Evolutionary conservation across 2,329 filamentous ascomycete species (phyloP), one percentile per base, ranked within the genome.

Genomic region (Aspergillus sp.): DNA sequence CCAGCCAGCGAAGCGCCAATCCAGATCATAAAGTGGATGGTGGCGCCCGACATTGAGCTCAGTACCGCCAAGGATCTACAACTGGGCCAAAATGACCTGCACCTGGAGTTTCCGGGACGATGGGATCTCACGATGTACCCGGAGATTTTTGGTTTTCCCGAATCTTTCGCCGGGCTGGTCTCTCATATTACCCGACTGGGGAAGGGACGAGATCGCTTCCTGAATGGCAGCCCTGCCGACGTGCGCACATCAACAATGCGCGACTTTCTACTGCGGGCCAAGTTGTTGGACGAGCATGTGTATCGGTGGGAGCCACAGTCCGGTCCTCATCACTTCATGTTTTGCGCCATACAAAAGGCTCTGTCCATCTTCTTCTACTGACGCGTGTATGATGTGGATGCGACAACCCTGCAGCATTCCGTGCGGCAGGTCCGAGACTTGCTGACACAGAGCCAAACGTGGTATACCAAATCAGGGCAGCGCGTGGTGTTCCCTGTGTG

Each of bases 361-460:
- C 51, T 75, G 9, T 57, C 68, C 4, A 73, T 76, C 3, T 75
- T 72, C 53, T 75, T 75, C 43, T 74, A 75, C 50, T 63, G 73
- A 1, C 59, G 71, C 4, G 67, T 76, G 6, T 67, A 71, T 53
- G 62, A 72, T 35, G 49, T 72, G 4, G 69, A 70, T 27, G 61
- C 70, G 7, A 67, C 68, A 42, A 63, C 73, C 3, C 47, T 75
- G 0, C 72, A 75, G 43, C 58, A 65, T 3, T 52, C 60, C 3
- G 72, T 75, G 0, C 51, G 54, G 1, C 62, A 63, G 12, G 63
- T 72, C 0, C 52, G 69, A 0, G 69, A 74, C 19, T 64, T 60
- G 20, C 58, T 75, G 0, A 49, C 71, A 0, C 66, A 64, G 6
- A 57, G 67, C 22, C 59, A 69, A 1, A 47, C 62, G 17, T 52